Conservation (phyloP, 768 basidiomycete genomes). For the Ramaria rubella region DNA sequence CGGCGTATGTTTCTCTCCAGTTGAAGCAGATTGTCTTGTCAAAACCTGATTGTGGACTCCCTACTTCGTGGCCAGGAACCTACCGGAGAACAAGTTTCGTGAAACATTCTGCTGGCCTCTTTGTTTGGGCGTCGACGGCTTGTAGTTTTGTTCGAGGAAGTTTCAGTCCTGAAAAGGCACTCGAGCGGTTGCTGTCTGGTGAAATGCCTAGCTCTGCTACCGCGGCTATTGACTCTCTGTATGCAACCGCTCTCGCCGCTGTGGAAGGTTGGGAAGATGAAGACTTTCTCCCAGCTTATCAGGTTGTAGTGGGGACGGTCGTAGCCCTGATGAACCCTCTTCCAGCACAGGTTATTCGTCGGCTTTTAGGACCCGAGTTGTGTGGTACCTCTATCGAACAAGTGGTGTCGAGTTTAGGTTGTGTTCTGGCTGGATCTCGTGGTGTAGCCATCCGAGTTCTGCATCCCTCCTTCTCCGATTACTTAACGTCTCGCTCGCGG, state of each 20-base stretch:
- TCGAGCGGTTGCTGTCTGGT: not conserved
- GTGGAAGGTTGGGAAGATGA: not conserved
- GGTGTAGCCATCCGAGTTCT: too few species aligned
- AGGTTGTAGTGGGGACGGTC: not conserved
- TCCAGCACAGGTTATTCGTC: not conserved
- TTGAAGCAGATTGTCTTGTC: too few species aligned
- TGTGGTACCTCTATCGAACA: too few species aligned
- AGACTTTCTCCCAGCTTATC: not conserved
- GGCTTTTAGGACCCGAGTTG: not conserved
- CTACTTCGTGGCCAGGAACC: too few species aligned
- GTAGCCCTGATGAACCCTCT: not conserved
- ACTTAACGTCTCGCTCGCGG: too few species aligned
- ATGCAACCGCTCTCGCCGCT: not conserved
- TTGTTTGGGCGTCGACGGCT: slow-evolving; percentile 22
- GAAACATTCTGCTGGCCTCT: slow-evolving; percentile 15
- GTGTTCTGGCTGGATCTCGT: too few species aligned
- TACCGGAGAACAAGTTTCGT: slow-evolving; percentile 6
- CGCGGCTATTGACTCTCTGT: not conserved
- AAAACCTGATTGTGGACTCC: too few species aligned
- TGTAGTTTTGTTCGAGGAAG: slow-evolving; percentile 10
- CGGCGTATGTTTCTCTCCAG: too few species aligned
- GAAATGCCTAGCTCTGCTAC: not conserved
- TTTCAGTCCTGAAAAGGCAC: not conserved
- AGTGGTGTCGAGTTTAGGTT: too few species aligned
- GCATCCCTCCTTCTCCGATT: too few species aligned